Percentiles rank a stretch among this genome's conserved stretches.
These are phyloP conservation scores for Cyclotella sp. DNA, from an alignment of 108 stramenopile species.

Conservation along the genomic window DNA sequence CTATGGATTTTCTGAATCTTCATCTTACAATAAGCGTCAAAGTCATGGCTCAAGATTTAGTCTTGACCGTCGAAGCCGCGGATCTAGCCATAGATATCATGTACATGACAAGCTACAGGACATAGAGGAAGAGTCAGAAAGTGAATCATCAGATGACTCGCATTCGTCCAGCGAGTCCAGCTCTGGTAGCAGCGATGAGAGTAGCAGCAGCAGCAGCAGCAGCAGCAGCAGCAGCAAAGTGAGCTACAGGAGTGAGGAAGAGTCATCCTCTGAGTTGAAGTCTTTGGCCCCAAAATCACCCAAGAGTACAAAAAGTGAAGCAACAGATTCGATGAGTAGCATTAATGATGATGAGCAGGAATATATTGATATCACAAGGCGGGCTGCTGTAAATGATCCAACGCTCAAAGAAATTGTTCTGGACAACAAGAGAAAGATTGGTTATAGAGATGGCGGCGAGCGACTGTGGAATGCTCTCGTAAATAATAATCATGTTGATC, in stretches of 20 bases:
- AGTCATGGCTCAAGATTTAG: background rate
- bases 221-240: slow-evolving; percentile 6
- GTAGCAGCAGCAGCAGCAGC: slow-evolving; percentile 19
- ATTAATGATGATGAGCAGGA: background rate
- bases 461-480: slow-evolving; percentile 28
- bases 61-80: background rate
- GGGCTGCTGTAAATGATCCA: slow-evolving; percentile 25
- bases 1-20: background rate
- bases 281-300: background rate
- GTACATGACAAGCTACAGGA: slow-evolving; percentile 1
- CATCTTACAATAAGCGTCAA: background rate
- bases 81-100: background rate
- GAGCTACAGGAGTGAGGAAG: background rate
- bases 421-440: slow-evolving; percentile 17
- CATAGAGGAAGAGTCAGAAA: slow-evolving; percentile 18
- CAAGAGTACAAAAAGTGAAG: background rate
- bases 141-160: slow-evolving; percentile 17
- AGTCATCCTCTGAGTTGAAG: background rate
- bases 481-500: slow-evolving; percentile 15
- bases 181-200: slow-evolving; percentile 27
- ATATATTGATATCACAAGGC: slow-evolving; percentile 27
- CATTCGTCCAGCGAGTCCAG: slow-evolving; percentile 24
- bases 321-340: background rate
- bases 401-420: slow-evolving; percentile 28
- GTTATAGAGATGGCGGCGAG: slow-evolving; percentile 24